phyloP scores from a whole-genome alignment of 805 yeast species.

The Nakazawaea anatomiae region DNA sequence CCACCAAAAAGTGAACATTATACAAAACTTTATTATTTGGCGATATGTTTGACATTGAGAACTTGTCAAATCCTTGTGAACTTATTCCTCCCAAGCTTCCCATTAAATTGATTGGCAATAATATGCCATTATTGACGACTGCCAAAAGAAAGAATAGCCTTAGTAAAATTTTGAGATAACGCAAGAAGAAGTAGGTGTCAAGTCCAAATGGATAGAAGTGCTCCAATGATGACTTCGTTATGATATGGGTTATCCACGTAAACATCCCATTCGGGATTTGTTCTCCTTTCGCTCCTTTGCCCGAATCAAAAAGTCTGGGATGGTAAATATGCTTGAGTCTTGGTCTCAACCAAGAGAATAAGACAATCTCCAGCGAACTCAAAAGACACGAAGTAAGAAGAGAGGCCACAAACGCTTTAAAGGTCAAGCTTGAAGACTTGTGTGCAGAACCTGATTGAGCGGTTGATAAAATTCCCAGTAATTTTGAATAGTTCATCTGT shows the following conservation, averaged over 20 bases:
- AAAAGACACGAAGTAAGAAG: conserved; percentile 46
- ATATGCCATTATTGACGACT: conserved; percentile 45
- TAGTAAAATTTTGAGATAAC: conserved; percentile 51
- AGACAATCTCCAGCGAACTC: conserved; percentile 44
- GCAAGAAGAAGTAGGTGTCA: conserved; percentile 68
- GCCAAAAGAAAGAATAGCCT: conserved; percentile 49
- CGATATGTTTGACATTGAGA: conserved; percentile 70
- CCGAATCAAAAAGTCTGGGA: conserved; percentile 42
- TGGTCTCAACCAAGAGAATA: conserved; percentile 32
- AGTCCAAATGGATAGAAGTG: conserved; percentile 50
- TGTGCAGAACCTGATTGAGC: conserved; percentile 58
- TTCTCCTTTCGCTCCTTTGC: conserved; percentile 30
- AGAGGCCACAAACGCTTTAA: conserved; percentile 50
- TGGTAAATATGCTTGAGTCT: conserved; percentile 43
- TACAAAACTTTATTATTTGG: conserved; percentile 41
- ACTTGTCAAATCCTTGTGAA: conserved; percentile 51
- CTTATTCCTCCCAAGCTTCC: conserved; percentile 23
- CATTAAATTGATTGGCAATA: conserved; percentile 58
- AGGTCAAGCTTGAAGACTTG: conserved; percentile 48
- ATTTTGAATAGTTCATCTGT: conserved; percentile 7
- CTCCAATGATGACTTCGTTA: conserved; percentile 30
- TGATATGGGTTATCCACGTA: conserved; percentile 48
- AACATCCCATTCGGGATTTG: conserved; percentile 38
- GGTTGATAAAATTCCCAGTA: conserved; percentile 38
- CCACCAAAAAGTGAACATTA: conserved; percentile 58